A percentile compares a stretch with the other conserved stretches of the same genome.
These are phyloP conservation scores for Musa beccarii DNA, from an alignment of 176 grass and related monocot genomes.

Conservation along the genomic window DNA sequence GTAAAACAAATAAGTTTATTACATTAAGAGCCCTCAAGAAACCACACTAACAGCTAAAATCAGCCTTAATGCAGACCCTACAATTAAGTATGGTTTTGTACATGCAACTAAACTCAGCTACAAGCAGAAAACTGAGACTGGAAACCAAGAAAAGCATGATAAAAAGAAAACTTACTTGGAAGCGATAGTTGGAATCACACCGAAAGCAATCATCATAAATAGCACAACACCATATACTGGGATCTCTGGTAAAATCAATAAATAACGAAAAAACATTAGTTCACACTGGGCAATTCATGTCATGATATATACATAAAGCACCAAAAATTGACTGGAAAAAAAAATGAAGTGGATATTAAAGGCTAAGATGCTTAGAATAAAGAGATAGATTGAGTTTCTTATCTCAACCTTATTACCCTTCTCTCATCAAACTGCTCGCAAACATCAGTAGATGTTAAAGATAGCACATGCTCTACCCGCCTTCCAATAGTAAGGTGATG, in stretches of 20 bases:
- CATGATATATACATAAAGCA: not conserved
- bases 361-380: not conserved
- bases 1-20: no score
- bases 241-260: constrained; percentile 59
- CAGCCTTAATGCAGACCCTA: no score
- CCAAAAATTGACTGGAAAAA: no score
- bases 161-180: constrained; percentile 58
- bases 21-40: no score
- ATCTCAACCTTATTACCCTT: no score
- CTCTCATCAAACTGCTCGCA: no score
- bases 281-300: not conserved
- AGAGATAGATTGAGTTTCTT: no score
- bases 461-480: no score
- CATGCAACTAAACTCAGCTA: not conserved
- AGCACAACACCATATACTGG: constrained; percentile 71
- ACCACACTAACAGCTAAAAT: no score
- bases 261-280: constrained; percentile 13
- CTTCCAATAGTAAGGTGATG: no score
- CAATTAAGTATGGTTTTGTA: no score
- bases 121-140: not conserved
- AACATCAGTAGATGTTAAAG: no score
- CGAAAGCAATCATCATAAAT: constrained; percentile 60
- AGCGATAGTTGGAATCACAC: constrained; percentile 71
- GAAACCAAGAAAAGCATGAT: not conserved
- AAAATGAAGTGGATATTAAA: not conserved